These are phyloP conservation scores for Penicillium dipodomyicola DNA, from an alignment of 495 filamentous ascomycete species.

Conservation along the genomic window DNA sequence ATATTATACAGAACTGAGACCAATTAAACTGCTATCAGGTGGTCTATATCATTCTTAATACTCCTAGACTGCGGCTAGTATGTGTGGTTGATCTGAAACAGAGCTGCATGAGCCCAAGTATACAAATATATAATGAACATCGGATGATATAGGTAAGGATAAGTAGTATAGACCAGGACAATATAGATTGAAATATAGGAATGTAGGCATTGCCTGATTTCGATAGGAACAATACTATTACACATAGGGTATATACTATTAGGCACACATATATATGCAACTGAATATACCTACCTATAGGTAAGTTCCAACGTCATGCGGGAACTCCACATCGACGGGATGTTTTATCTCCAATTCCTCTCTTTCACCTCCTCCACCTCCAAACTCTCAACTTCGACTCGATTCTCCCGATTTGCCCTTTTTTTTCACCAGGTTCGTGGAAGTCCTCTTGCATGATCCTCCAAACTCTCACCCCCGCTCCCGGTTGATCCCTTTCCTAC, in stretches of 20 bases:
- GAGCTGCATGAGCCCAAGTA: too few relatives aligned
- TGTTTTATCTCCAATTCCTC: conserved; percentile 4
- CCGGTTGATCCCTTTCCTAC: conserved; percentile 22
- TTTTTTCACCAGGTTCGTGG: conserved; percentile 21
- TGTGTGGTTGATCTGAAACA: too few relatives aligned
- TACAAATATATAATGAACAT: too few relatives aligned
- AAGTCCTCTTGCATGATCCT: conserved; percentile 12
- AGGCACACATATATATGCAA: not conserved
- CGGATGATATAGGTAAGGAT: too few relatives aligned
- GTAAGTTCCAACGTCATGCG: not conserved
- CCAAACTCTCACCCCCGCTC: conserved; percentile 14
- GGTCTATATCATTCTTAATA: too few relatives aligned
- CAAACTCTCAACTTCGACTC: not conserved
- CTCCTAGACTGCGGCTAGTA: too few relatives aligned
- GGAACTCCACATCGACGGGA: not conserved
- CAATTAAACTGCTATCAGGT: not conserved
- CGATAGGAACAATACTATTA: too few relatives aligned
- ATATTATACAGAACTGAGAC: not conserved
- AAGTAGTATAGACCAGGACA: too few relatives aligned
- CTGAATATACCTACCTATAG: not conserved
- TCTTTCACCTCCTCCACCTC: not conserved
- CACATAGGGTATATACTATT: not conserved
- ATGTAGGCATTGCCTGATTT: too few relatives aligned
- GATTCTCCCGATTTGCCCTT: not conserved
- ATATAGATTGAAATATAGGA: too few relatives aligned